Percentiles rank a stretch among this genome's conserved stretches.
Conservation (phyloP, 495 filamentous ascomycete species). For the Podospora tetraspora region DNA sequence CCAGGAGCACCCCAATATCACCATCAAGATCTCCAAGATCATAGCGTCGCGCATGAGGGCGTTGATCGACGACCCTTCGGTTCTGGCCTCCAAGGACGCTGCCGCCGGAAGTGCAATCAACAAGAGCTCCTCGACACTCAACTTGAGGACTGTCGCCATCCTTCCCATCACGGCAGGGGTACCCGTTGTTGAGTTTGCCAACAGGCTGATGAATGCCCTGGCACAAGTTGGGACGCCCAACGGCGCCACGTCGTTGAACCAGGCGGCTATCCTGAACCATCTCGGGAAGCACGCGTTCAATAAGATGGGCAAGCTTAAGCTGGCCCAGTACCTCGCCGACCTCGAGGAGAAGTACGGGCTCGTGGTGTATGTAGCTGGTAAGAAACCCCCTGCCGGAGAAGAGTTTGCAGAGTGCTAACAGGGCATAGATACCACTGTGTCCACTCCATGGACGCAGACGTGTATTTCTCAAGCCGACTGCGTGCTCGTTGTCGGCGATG, state of each 20-base stretch:
- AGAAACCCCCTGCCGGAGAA: conserved; percentile 24
- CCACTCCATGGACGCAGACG: conserved; percentile 96
- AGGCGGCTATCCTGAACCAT: conserved; percentile 88
- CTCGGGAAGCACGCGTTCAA: conserved; percentile 93
- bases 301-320: conserved; percentile 92
- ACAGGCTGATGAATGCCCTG: conserved; percentile 78
- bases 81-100: conserved; percentile 38
- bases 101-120: conserved; percentile 55
- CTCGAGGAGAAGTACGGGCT: conserved; percentile 95
- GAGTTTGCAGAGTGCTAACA: conserved; percentile 16
- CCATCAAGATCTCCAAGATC: conserved; percentile 97
- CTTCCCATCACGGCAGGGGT: conserved; percentile 87
- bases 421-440: conserved; percentile 75
- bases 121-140: conserved; percentile 76
- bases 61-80: conserved; percentile 69
- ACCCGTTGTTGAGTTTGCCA: conserved; percentile 91
- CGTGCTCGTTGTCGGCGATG: conserved; percentile 85
- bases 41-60: conserved; percentile 93
- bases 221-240: conserved; percentile 82
- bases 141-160: conserved; percentile 87
- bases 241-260: conserved; percentile 88
- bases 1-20: conserved; percentile 94
- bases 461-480: conserved; percentile 96
- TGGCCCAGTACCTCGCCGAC: conserved; percentile 93
- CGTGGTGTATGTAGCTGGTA: conserved; percentile 90